These are phyloP conservation scores for Dipsacomyces acuminosporus DNA, from an alignment of 371 early-diverging fungal species.

Conservation along the genomic window DNA sequence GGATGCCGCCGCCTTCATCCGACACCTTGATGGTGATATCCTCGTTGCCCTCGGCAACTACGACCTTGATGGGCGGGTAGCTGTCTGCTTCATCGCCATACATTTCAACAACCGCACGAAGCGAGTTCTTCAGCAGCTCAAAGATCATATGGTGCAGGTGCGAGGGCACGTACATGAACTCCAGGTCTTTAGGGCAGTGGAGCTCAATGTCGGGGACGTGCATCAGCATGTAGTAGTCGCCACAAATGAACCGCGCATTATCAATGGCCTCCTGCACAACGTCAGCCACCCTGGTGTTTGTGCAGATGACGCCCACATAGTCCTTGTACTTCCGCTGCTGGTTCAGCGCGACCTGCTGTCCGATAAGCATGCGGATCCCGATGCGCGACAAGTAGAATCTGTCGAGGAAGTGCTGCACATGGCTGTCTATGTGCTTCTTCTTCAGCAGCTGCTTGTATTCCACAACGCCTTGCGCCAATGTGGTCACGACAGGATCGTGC, in stretches of 20 bases:
- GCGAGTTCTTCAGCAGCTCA: conserved; percentile 92
- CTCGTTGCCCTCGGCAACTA: conserved; percentile 94
- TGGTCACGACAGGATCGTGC: conserved; percentile 92
- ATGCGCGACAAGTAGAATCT: conserved; percentile 98
- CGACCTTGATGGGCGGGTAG: conserved; percentile 87
- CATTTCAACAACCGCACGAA: conserved; percentile 91
- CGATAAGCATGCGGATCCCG: conserved; percentile 95
- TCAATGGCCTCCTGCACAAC: conserved; percentile 85
- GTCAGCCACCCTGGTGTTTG: conserved; percentile 72
- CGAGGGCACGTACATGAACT: conserved; percentile 95
- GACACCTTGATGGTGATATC: conserved; percentile 95
- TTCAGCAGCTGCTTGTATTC: conserved; percentile 79
- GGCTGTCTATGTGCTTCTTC: conserved; percentile 63
- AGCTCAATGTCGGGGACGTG: conserved; percentile 78
- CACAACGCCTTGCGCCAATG: conserved; percentile 90
- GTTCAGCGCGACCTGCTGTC: conserved; percentile 74
- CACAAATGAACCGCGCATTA: conserved; percentile 87
- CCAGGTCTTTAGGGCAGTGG: conserved; percentile 75
- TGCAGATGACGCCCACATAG: conserved; percentile 95
- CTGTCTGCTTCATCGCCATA: conserved; percentile 82
- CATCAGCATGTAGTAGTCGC: conserved; percentile 84
- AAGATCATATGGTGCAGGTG: conserved; percentile 98
- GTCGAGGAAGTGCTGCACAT: conserved; percentile 88
- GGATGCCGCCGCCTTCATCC: conserved; percentile 96
- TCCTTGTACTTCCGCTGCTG: conserved; percentile 57